Base-by-base conservation (phyloP, 2,329 filamentous ascomycete species). In the Fragosphaeria purpurea region DNA sequence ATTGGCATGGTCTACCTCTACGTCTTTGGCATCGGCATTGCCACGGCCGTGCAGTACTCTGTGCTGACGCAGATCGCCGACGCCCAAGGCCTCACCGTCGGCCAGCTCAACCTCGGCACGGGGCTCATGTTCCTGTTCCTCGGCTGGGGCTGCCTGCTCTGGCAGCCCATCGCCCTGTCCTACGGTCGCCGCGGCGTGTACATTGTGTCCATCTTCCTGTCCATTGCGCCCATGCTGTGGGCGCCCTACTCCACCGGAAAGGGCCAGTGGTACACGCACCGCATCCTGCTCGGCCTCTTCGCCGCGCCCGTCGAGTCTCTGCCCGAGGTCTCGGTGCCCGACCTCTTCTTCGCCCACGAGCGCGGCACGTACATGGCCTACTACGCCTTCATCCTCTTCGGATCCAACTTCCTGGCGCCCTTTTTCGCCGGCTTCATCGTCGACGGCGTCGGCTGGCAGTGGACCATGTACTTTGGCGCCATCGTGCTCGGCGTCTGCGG, bases 261-360 rank as follows among this genome's bases (percentile, higher is more conserved):
- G 35, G 35, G 35, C 35, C 35, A 37, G 42, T 45, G 43, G 43
- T 34, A 34, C 33, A 33, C 30, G 30, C 32, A 34, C 32, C 43
- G 43, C 43, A 35, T 45, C n/a, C 43, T 45, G 33, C 12, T 35
- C 13, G 43, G 43, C 41, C 66, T 73, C 56, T 65, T 74, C 44
- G 63, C 62, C 9, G 64, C 70, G 3, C 71, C 70, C 0, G 69
- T 74, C 37, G 71, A 74, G 56, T 65, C 70, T 1, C 60, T 74
- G 1, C 68, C 69, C 10, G 71, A 73, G 56, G 67, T 70, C 0
- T 53, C 44, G 12, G 40, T 50, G n/a, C 37, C 73, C 5, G 76
- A 80, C 55, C 61, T 78, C 40, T 79, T 79, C 62, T 80, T 77
- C 58, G 62, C 80, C 6, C 76, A 80, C 53, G 72, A 80, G 58